phyloP scores from a whole-genome alignment of 106 monocot genomes.

The Vanilla planifolia region DNA sequence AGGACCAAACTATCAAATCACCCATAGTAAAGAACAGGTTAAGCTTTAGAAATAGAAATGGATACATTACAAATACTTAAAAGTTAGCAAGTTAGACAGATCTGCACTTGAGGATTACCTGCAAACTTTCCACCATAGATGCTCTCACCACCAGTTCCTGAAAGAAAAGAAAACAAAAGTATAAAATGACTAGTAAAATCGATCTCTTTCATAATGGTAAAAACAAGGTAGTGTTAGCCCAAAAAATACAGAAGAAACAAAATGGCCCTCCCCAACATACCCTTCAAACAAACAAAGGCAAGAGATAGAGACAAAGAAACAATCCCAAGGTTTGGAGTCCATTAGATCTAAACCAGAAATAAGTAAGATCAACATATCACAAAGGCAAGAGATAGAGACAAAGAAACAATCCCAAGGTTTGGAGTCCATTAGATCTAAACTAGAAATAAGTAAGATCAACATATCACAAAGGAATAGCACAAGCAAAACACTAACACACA shows the following conservation, averaged over 20 bases:
- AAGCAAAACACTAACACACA: too few relatives aligned
- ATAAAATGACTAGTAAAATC: not conserved
- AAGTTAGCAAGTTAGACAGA: too few relatives aligned
- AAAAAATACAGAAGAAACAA: not conserved
- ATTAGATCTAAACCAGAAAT: too few relatives aligned
- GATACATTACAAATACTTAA: too few relatives aligned
- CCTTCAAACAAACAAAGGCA: too few relatives aligned
- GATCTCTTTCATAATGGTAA: not conserved
- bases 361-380: too few relatives aligned
- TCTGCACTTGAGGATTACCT: constrained; percentile 34
- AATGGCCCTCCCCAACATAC: too few relatives aligned
- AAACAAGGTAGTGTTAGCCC: not conserved
- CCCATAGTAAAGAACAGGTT: too few relatives aligned
- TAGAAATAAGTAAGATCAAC: too few relatives aligned
- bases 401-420: not conserved
- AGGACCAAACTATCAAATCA: too few relatives aligned
- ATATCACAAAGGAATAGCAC: not conserved
- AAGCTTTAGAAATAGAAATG: too few relatives aligned
- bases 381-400: not conserved
- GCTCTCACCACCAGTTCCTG: constrained; percentile 95
- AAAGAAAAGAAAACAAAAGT: constrained; percentile 11
- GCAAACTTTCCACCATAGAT: constrained; percentile 93
- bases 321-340: not conserved
- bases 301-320: not conserved
- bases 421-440: too few relatives aligned